Evolutionary conservation across 106 monocot genomes (phyloP).

Genomic region (Alisma plantagoaquatica): DNA sequence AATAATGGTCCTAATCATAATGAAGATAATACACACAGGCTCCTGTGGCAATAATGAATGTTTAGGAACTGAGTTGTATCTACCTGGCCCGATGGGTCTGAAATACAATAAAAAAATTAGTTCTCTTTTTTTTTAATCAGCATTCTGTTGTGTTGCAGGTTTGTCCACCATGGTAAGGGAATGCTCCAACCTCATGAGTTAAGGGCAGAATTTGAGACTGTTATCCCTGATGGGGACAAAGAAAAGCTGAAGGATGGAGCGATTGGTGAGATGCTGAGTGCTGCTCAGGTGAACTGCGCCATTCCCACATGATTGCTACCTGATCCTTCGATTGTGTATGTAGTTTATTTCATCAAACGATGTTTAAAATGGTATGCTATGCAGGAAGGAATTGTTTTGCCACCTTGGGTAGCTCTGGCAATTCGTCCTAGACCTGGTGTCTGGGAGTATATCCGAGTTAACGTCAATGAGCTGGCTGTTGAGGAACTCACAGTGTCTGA

Average conservation of each 20-base stretch:
- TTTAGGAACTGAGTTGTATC: too few species aligned
- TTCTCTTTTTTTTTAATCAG: too few species aligned
- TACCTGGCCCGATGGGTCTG: too few species aligned
- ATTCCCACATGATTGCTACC: neutral
- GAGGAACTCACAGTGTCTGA: conserved; percentile 63
- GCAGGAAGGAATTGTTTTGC: conserved; percentile 83
- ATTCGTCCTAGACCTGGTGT: conserved; percentile 89
- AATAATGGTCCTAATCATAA: too few species aligned
- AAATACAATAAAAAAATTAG: too few species aligned
- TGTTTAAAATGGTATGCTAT: too few species aligned
- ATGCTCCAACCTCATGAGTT: conserved; percentile 90
- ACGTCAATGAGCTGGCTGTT: conserved; percentile 74
- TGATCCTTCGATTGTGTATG: too few species aligned
- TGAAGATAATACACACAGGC: too few species aligned
- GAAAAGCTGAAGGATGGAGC: conserved; percentile 43
- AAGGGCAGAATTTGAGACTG: conserved; percentile 42
- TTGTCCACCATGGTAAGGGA: conserved; percentile 84
- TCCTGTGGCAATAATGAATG: too few species aligned
- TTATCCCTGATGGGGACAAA: conserved; percentile 33
- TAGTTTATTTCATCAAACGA: too few species aligned
- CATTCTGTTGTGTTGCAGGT: too few species aligned
- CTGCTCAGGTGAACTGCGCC: conserved; percentile 41
- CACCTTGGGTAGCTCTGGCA: conserved; percentile 84
- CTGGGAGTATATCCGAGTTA: conserved; percentile 88
- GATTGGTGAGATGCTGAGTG: conserved; percentile 48